These are phyloP conservation scores for Fusarium sp. DNA, from an alignment of 2,329 filamentous ascomycete genomes.

Conservation along the genomic window DNA sequence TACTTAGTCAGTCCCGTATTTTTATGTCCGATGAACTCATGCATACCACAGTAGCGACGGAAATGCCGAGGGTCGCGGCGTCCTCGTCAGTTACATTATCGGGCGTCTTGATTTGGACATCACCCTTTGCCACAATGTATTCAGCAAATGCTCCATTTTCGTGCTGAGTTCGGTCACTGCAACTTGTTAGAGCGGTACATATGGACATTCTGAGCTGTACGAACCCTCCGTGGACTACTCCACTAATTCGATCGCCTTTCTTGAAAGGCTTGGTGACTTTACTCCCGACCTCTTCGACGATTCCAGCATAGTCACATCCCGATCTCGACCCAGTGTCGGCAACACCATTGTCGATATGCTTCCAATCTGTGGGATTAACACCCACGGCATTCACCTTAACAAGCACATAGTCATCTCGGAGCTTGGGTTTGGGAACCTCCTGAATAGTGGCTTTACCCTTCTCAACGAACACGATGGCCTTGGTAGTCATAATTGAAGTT, in stretches of 20 bases:
- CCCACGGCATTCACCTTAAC: constrained; percentile 52
- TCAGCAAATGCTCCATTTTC: constrained; percentile 58
- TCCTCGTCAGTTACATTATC: constrained; percentile 57
- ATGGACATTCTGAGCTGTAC: not conserved
- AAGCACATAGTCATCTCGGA: constrained; percentile 47
- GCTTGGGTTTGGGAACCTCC: constrained; percentile 9
- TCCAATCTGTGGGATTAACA: constrained; percentile 54
- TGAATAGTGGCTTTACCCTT: constrained; percentile 18
- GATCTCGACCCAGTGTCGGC: constrained; percentile 37
- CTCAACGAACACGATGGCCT: constrained; percentile 18
- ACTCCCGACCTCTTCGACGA: constrained; percentile 60
- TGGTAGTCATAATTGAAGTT: constrained; percentile 13
- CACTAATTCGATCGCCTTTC: constrained; percentile 61
- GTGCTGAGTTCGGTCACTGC: constrained; percentile 15
- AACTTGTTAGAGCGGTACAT: not conserved
- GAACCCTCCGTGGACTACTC: constrained; percentile 27
- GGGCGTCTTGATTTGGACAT: constrained; percentile 60
- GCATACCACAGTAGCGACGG: constrained; percentile 54
- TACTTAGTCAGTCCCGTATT: not conserved
- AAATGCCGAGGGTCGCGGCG: constrained; percentile 61
- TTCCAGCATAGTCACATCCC: constrained; percentile 63
- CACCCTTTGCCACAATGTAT: constrained; percentile 56
- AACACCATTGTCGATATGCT: constrained; percentile 45
- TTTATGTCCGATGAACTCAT: not conserved
- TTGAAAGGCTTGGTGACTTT: constrained; percentile 56